phyloP scores from a whole-genome alignment of 352 stramenopile species.

The Phytophthora pini region DNA sequence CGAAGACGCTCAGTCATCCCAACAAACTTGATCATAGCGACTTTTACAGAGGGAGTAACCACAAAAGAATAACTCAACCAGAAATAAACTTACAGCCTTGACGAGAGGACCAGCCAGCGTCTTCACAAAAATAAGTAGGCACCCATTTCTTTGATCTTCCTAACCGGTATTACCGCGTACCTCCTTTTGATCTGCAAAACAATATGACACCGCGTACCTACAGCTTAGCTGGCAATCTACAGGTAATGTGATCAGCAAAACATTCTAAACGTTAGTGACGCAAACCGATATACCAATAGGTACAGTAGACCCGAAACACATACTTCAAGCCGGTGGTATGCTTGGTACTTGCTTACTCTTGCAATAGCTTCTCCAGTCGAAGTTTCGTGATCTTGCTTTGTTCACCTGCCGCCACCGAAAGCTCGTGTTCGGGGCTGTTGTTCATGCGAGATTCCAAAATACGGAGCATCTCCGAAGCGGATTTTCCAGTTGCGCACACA shows the following conservation, averaged over 20 bases:
- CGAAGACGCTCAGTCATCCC: background rate
- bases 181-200: no score
- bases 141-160: no score
- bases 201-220: background rate
- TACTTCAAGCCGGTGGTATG: background rate
- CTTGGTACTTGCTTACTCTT: conserved; percentile 49
- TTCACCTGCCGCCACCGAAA: conserved; percentile 65
- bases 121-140: no score
- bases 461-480: conserved; percentile 71
- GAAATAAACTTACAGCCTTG: no score
- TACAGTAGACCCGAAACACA: background rate
- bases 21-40: background rate
- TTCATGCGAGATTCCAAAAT: conserved; percentile 67
- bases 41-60: no score
- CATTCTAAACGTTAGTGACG: background rate
- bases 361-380: conserved; percentile 67
- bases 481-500: conserved; percentile 82
- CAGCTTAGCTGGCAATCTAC: conserved; percentile 13
- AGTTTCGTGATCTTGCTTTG: conserved; percentile 86
- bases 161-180: no score
- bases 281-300: no score
- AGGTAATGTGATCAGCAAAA: background rate
- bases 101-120: no score
- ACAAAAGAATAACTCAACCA: no score
- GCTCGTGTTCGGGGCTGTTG: conserved; percentile 54